These are phyloP conservation scores for Achaetomiella virescens DNA, from an alignment of 495 filamentous ascomycete species.

Conservation along the genomic window DNA sequence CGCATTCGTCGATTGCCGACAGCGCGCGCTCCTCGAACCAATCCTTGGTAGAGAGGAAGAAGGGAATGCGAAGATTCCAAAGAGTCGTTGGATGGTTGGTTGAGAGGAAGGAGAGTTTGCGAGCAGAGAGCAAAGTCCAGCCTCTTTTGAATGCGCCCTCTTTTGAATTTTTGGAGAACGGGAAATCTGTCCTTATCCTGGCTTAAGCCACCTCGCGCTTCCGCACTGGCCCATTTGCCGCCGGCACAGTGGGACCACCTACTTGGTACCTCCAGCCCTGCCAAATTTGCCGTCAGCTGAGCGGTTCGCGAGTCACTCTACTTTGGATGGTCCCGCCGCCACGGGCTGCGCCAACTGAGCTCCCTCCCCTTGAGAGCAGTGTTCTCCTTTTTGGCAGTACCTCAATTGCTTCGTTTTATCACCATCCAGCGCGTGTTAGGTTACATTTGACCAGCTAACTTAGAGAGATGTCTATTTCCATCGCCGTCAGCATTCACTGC, in stretches of 20 bases:
- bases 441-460: no score
- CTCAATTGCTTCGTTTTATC: no score
- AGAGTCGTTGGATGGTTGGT: not conserved
- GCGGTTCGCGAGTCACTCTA: not conserved
- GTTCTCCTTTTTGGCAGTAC: no score
- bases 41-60: constrained; percentile 1
- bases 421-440: no score
- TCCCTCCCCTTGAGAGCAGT: no score
- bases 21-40: constrained; percentile 11
- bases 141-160: constrained; percentile 9
- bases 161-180: constrained; percentile 14
- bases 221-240: constrained; percentile 12
- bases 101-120: constrained; percentile 4
- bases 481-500: not conserved
- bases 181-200: constrained; percentile 33
- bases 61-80: constrained; percentile 1
- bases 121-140: not conserved
- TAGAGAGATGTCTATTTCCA: no score
- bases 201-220: constrained; percentile 23
- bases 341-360: no score
- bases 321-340: no score
- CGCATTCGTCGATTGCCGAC: constrained; percentile 11
- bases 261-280: constrained; percentile 7
- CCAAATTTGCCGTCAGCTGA: not conserved
- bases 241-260: not conserved